A percentile compares a stretch with the other conserved stretches of the same genome.
These are phyloP conservation scores for Silene vulgaris DNA, from an alignment of 179 eudicot species.

Conservation along the genomic window DNA sequence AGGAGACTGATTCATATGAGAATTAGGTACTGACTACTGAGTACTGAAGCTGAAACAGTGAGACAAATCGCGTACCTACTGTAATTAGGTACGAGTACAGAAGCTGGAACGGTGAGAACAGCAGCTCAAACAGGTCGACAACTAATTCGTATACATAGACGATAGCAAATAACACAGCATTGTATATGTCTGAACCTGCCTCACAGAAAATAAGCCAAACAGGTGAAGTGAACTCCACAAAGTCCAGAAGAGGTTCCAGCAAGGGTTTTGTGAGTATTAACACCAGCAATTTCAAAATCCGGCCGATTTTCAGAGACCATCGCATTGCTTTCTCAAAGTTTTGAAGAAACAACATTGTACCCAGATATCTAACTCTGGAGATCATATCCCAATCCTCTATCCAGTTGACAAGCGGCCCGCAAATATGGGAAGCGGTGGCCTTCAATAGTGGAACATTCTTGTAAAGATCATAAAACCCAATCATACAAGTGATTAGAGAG, in stretches of 20 bases:
- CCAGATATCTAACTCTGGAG: constrained; percentile 71
- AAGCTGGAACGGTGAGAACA: constrained; percentile 60
- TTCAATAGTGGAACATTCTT: constrained; percentile 86
- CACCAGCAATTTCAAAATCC: constrained; percentile 42
- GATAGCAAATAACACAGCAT: constrained; percentile 32
- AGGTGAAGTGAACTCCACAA: constrained; percentile 54
- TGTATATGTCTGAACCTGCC: constrained; percentile 30
- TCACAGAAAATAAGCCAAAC: constrained; percentile 49
- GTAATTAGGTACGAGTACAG: constrained; percentile 40
- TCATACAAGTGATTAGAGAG: constrained; percentile 69
- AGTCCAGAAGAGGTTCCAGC: constrained; percentile 52
- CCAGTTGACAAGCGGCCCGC: constrained; percentile 83
- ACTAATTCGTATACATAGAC: constrained; percentile 37
- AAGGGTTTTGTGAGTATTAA: constrained; percentile 57
- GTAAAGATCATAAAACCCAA: constrained; percentile 84
- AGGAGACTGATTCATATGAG: too few species aligned
- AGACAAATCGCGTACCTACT: constrained; percentile 43
- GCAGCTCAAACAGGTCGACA: constrained; percentile 41
- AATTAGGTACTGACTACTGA: too few species aligned
- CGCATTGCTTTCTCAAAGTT: constrained; percentile 66
- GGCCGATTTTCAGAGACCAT: constrained; percentile 55
- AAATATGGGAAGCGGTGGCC: constrained; percentile 72
- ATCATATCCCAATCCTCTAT: constrained; percentile 87
- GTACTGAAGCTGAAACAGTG: not conserved
- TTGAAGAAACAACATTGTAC: constrained; percentile 86